Base-by-base conservation (phyloP, 2,329 filamentous ascomycete genomes). In the Pseudocercospora fijiensis region DNA sequence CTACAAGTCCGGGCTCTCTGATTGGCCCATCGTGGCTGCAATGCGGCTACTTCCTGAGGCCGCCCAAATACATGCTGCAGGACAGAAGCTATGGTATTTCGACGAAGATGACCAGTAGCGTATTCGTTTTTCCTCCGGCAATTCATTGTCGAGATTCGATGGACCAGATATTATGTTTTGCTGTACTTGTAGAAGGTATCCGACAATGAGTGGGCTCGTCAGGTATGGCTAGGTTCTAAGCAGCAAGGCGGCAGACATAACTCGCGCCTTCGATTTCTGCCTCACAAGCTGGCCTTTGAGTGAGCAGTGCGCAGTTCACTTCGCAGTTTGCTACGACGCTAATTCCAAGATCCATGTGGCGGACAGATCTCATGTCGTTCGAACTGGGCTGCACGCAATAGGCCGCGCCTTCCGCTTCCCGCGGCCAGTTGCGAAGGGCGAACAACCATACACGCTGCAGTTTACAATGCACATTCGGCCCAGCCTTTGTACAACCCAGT, bases 251-350 rank as follows among this genome's bases (percentile, higher is more conserved):
- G 11, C 6, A 13, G 30, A 13, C 30, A 33, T 10, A 10, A 33
- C 11, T 3, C 16, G 30, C 30, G 30, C 13, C 33, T 16, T 37
- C 43, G 43, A 47, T 24, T 22, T 47, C 4, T 11, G 43, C 18
- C 43, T 24, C 11, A 9, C 43, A 7, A 20, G 22, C 18, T 22
- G 9, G 20, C 2, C 13, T 26, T 28, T 7, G 47, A 27, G 20
- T 65, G 63, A 53, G 57, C 20, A 65, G 45, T 65, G 58, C 56
- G 43, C 65, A 56, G 60, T 58, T 26, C 41, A 58, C 56, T 62
- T 22, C 57, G 47, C 53, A 60, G 18, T 57, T 49, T 53, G 57
- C 61, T 49, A 27, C 37, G 27, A 47, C 22, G 28, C 58, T 28
- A 20, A 30, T 52, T 33, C n/a, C 47, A 13, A 52, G 7, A 52